Evolutionary conservation across 345 rosid genomes (phyloP).

Genomic region (Euphorbia pulcherrima): DNA sequence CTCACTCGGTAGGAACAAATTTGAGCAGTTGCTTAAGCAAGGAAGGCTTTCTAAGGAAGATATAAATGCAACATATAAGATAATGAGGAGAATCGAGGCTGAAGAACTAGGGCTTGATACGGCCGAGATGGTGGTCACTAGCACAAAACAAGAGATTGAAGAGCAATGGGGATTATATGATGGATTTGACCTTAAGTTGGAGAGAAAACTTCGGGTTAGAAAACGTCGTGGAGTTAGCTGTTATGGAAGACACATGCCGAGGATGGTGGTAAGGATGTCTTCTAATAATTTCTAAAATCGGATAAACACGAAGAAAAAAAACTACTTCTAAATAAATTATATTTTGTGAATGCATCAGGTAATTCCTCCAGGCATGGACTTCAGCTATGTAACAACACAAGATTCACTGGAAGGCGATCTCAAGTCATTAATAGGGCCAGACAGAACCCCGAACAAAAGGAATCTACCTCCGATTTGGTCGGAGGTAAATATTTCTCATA

Average conservation of each 20-base stretch:
- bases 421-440: slow-evolving; percentile 52
- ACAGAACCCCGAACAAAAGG: slow-evolving; percentile 55
- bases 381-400: slow-evolving; percentile 50
- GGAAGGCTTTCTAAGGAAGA: slow-evolving; percentile 59
- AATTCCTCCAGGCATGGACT: slow-evolving; percentile 72
- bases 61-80: slow-evolving; percentile 56
- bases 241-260: slow-evolving; percentile 58
- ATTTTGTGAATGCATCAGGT: slow-evolving; percentile 32
- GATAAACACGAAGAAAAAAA: too few relatives aligned
- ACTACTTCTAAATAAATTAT: neutral
- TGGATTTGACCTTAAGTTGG: slow-evolving; percentile 61
- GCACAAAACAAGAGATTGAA: slow-evolving; percentile 73
- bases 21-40: slow-evolving; percentile 61
- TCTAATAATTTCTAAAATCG: neutral
- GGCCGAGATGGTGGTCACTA: slow-evolving; percentile 62
- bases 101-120: slow-evolving; percentile 61
- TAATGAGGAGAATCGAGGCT: slow-evolving; percentile 56
- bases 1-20: slow-evolving; percentile 64
- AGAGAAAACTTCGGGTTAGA: slow-evolving; percentile 59
- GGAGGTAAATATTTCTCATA: slow-evolving; percentile 42
- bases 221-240: slow-evolving; percentile 66
- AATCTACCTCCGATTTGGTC: slow-evolving; percentile 82
- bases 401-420: slow-evolving; percentile 55
- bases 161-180: slow-evolving; percentile 77
- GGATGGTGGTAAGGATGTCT: slow-evolving; percentile 53